phyloP scores from a whole-genome alignment of 768 basidiomycete species.

The Phaeotremella skinneri region DNA sequence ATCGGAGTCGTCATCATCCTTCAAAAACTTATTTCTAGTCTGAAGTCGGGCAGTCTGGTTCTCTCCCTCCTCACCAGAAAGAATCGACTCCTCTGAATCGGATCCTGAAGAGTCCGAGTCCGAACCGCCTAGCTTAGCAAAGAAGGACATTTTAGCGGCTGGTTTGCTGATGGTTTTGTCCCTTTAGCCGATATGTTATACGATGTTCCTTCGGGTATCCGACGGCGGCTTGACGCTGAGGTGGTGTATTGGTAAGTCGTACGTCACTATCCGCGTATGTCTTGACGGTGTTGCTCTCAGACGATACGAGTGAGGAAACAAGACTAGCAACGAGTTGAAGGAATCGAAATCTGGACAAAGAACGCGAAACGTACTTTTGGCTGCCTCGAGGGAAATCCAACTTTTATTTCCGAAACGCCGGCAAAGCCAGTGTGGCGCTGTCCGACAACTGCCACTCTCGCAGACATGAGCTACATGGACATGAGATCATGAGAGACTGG shows the following conservation, averaged over 20 bases:
- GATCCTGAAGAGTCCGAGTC: conserved; percentile 40
- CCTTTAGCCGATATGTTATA: not conserved
- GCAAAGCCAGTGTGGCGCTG: not conserved
- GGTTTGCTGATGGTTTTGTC: not conserved
- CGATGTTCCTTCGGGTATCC: not conserved
- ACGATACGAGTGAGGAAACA: not conserved
- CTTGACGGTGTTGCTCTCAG: not conserved
- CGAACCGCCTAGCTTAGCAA: conserved; percentile 38
- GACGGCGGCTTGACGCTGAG: too few species aligned
- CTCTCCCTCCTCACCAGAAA: conserved; percentile 43
- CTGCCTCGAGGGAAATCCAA: not conserved
- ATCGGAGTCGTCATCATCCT: conserved; percentile 58
- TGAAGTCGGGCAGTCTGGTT: conserved; percentile 18
- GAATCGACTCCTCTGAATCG: conserved; percentile 49
- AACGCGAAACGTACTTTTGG: not conserved
- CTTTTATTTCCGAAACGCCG: not conserved
- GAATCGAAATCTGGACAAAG: not conserved
- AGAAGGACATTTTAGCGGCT: conserved; percentile 47
- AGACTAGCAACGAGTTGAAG: not conserved
- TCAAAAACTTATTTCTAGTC: conserved; percentile 35
- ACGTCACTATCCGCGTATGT: too few species aligned
- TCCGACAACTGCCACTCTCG: not conserved
- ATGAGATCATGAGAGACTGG: too few species aligned
- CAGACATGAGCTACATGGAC: not conserved
- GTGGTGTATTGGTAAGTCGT: too few species aligned